Conservation (phyloP, 2,329 filamentous ascomycete species). For the Nemania sp. region DNA sequence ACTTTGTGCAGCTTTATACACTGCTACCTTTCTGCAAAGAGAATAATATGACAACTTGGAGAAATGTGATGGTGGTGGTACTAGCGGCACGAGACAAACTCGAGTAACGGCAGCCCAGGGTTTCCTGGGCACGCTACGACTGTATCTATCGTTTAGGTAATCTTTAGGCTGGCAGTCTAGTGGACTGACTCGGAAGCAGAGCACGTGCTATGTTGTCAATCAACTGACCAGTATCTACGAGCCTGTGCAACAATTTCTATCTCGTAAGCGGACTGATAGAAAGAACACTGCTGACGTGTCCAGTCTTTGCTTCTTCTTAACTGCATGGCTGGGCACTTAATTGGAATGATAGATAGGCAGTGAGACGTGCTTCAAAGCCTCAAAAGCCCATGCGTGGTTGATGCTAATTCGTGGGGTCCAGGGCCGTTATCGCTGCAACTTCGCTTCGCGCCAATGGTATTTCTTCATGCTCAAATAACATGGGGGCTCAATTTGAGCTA, state of each 20-base stretch:
- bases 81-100: too few relatives aligned
- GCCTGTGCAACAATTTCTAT: neutral
- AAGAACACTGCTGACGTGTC: neutral
- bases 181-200: too few relatives aligned
- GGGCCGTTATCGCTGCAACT: neutral
- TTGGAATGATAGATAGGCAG: neutral
- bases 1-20: too few relatives aligned
- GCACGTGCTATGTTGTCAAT: neutral
- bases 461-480: too few relatives aligned
- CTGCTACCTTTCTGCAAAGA: too few relatives aligned
- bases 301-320: neutral
- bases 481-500: neutral
- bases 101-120: too few relatives aligned
- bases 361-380: neutral
- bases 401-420: slow-evolving; percentile 2
- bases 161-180: too few relatives aligned
- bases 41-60: too few relatives aligned
- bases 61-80: too few relatives aligned
- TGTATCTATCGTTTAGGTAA: too few relatives aligned
- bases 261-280: neutral
- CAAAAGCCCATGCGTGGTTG: slow-evolving; percentile 3
- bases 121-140: too few relatives aligned
- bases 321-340: too few relatives aligned
- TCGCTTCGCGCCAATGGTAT: neutral
- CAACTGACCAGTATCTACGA: neutral